Base-by-base conservation (phyloP, 176 grass and related monocot species). In the Tuctoria greenei region DNA sequence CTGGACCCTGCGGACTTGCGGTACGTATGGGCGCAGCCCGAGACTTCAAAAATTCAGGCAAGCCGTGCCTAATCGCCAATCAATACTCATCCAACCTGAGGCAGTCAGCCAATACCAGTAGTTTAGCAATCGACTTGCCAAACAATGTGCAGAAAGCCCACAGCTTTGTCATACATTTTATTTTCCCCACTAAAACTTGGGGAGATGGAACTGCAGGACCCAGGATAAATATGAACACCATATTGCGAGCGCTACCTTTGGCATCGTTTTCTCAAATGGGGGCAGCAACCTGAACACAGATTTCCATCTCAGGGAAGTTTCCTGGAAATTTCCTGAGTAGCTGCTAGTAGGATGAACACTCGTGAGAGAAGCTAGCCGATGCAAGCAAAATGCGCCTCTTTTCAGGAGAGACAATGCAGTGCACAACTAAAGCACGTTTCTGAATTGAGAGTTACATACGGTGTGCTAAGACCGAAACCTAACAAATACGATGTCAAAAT, bases 251-350 rank as follows among this genome's bases (percentile, higher is more conserved):
- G 31, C 15, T 14, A 34, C 17, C 54, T 50, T 83, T 76, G 58
- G 17, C 56, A 23, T 50, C 25, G n/a, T 65, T 84, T 84, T 71
- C 66, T 77, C 42, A 21, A 77, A 73, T 63, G 73, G 74, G 43
- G 28, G 2, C 31, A 31, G 43, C 40, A 69, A 38, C 44, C 27
- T 50, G 21, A 69, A 61, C 52, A 50, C 59, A 49, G 41, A 69
- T 42, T 83, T 71, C n/a, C 35, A 17, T 62, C 25, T 62, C 25
- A 8, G 8, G 31, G 59, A 69, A 62, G 13, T 61, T 77, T 60
- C 55, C 11, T 4, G 55, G 74, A 83, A 62, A 77, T 83, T 63
- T 68, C 73, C 39, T 2, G 8, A n/a, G 28, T 23, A 52, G 23
- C 23, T 39, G 50, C 4, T 52, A 24, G 38, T 27, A 57, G n/a